These are phyloP conservation scores for Mollisiaceae sp. DNA, from an alignment of 2,329 filamentous ascomycete species.

Conservation along the genomic window DNA sequence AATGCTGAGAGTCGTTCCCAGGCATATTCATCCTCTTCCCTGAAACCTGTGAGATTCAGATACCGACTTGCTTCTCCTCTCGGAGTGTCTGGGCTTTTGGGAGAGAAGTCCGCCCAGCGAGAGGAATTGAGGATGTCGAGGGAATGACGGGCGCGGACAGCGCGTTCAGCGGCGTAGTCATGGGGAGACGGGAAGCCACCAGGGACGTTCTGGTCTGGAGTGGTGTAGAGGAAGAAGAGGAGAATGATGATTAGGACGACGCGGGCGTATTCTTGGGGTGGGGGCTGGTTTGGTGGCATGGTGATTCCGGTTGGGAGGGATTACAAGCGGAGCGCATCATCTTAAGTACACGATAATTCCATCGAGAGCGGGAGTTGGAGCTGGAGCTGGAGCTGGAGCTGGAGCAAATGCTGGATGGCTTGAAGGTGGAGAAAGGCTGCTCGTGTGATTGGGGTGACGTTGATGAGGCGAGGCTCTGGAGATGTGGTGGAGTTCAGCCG, in stretches of 20 bases:
- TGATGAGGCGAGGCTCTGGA: conserved; percentile 5
- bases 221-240: conserved; percentile 41
- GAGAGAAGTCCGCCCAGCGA: conserved; percentile 64
- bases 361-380: background rate
- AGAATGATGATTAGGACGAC: conserved; percentile 40
- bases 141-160: conserved; percentile 57
- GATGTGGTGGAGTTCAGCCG: conserved; percentile 1
- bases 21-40: conserved; percentile 73
- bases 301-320: conserved; percentile 10
- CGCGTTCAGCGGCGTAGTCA: conserved; percentile 50
- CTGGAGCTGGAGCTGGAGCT: background rate
- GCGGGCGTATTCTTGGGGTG: conserved; percentile 38
- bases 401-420: background rate
- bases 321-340: background rate
- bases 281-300: conserved; percentile 36
- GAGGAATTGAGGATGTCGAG: conserved; percentile 60
- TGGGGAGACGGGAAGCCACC: conserved; percentile 51
- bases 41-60: conserved; percentile 79
- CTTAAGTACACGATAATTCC: conserved; percentile 1
- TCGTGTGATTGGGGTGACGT: conserved; percentile 11
- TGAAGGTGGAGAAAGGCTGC: background rate
- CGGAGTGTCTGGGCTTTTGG: conserved; percentile 42
- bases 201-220: conserved; percentile 36
- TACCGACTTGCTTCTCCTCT: conserved; percentile 46
- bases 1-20: conserved; percentile 77